Conservation (phyloP, 2,329 filamentous ascomycete genomes). For the Trichophyton mentagrophytes region DNA sequence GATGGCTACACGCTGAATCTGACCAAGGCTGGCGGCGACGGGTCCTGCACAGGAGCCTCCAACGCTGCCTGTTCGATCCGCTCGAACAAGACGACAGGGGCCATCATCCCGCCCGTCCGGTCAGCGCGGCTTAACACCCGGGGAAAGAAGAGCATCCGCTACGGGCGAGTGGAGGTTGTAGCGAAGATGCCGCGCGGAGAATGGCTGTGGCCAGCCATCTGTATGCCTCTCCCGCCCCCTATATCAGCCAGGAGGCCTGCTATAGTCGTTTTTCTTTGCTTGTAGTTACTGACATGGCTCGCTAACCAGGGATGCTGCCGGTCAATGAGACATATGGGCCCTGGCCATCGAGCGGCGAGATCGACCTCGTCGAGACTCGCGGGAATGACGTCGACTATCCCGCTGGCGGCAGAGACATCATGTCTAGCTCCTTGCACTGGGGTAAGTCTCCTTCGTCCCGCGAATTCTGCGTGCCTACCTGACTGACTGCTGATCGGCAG, state of each 20-base stretch:
- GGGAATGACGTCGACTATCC: slow-evolving; percentile 35
- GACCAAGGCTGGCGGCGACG: slow-evolving; percentile 22
- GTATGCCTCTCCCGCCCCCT: slow-evolving; percentile 21
- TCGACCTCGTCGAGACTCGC: slow-evolving; percentile 41
- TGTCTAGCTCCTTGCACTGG: slow-evolving; percentile 22
- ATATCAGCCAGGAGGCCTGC: background rate
- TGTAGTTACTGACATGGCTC: slow-evolving; percentile 9
- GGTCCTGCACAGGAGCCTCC: slow-evolving; percentile 31
- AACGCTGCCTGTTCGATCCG: slow-evolving; percentile 27
- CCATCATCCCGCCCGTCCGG: slow-evolving; percentile 40
- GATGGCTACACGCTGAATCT: slow-evolving; percentile 31
- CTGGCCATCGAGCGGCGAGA: slow-evolving; percentile 43
- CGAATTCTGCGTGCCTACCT: background rate
- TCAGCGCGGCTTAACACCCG: slow-evolving; percentile 39
- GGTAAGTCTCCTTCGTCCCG: slow-evolving; percentile 1
- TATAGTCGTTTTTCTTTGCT: background rate
- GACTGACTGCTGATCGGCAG: background rate
- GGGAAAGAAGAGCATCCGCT: slow-evolving; percentile 36
- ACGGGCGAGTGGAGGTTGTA: slow-evolving; percentile 42
- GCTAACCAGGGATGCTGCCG: slow-evolving; percentile 37
- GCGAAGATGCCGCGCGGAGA: slow-evolving; percentile 42
- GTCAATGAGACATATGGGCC: slow-evolving; percentile 35
- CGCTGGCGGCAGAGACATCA: slow-evolving; percentile 32
- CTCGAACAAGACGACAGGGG: slow-evolving; percentile 33
- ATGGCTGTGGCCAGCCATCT: slow-evolving; percentile 43